Base-by-base conservation (phyloP, 2,329 filamentous ascomycete species). In the Claviceps arundinis region DNA sequence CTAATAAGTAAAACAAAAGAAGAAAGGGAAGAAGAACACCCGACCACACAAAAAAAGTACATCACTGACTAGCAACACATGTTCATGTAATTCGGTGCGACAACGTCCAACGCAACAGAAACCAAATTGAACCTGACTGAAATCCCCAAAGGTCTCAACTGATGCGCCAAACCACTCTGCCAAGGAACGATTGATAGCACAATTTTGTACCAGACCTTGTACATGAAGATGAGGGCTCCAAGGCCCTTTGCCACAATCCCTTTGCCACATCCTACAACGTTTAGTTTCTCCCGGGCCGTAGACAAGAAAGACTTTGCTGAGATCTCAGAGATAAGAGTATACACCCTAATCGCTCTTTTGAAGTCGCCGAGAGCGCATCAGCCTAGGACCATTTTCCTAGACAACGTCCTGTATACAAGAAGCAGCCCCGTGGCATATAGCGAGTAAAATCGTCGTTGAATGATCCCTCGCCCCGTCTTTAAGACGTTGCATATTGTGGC, bases 51-150 rank as follows among this genome's bases (percentile, higher is more conserved):
- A 30, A 42, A 37, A 38, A 8, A 51, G 43, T 30, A 47, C 38
- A 51, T 51, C 19, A 8, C 24, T 46, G 34, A 40, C 49, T 47
- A 51, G 16, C 22, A 46, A 51, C 49, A 46, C 49, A 50, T 37
- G 48, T 26, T 45, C 42, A 30, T 45, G 5, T 46, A 5, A 3
- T 16, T 44, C 7, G 17, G 26, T 13, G 26, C 26, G 24, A 2
- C 11, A 6, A 9, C 37, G 22, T 6, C 16, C 22, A 3, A 41
- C 16, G 16, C 47, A 30, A 34, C 2, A 37, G 4, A 16, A 3
- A 14, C 24, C n/a, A 40, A 14, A 42, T 7, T 17, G 9, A 37
- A 16, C 19, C 34, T 24, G 11, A 7, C 44, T 19, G 16, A 6
- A 43, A 40, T 9, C 11, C 11, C 2, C 14, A n/a, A 4, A n/a